Evolutionary conservation across 1,284 basidiomycete species (phyloP).

Genomic region (Anthracocystis walkeri): DNA sequence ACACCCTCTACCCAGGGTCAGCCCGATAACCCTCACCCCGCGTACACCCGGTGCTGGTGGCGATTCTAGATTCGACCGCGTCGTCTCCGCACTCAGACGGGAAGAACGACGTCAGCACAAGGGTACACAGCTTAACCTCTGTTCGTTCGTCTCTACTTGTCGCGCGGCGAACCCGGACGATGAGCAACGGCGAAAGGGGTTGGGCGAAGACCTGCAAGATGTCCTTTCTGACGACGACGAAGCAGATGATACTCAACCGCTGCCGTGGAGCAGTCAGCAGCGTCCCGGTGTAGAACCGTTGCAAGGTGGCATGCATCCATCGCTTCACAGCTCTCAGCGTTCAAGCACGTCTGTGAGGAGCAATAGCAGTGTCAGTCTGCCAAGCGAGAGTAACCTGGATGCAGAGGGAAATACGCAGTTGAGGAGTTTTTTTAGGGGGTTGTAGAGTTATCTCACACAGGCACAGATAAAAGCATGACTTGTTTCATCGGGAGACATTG

Average conservation of each 20-base stretch:
- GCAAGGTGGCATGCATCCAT: neutral
- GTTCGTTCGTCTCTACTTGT: conserved; percentile 5
- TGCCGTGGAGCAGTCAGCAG: conserved; percentile 20
- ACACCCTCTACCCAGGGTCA: conserved; percentile 7
- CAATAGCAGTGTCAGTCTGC: conserved; percentile 18
- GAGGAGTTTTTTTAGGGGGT: conserved; percentile 16
- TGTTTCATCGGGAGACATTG: no score
- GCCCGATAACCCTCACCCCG: conserved; percentile 26
- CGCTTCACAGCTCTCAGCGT: conserved; percentile 8
- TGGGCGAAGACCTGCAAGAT: conserved; percentile 25
- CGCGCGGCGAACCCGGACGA: neutral
- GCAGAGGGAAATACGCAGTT: conserved; percentile 17
- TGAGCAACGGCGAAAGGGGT: neutral
- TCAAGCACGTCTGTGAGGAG: neutral
- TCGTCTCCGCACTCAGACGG: conserved; percentile 29
- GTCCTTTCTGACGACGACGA: conserved; percentile 31
- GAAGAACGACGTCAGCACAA: conserved; percentile 27
- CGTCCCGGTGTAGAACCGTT: no score
- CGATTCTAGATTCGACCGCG: conserved; percentile 15
- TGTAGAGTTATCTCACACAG: conserved; percentile 11
- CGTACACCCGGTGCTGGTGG: neutral
- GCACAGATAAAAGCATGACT: neutral
- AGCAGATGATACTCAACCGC: conserved; percentile 31
- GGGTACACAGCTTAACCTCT: conserved; percentile 31
- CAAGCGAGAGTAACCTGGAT: conserved; percentile 13